Percentiles rank a stretch among this genome's conserved stretches.
Conservation (phyloP, 495 filamentous ascomycete species). For the Daldinia loculata region DNA sequence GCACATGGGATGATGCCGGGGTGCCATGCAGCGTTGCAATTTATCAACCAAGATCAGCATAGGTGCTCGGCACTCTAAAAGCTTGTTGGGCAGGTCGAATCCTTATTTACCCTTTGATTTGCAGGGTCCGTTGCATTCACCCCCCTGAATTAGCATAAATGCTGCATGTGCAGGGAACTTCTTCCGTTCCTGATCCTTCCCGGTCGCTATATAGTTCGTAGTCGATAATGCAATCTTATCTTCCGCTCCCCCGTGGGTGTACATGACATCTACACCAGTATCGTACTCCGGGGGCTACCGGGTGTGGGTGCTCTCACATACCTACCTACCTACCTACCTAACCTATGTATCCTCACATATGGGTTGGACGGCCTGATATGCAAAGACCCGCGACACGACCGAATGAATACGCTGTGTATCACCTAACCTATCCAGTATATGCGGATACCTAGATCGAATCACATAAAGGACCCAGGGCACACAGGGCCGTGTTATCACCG, state of each 20-base stretch:
- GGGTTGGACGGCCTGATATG: slow-evolving; percentile 12
- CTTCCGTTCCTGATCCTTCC: slow-evolving; percentile 36
- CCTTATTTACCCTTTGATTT: slow-evolving; percentile 23
- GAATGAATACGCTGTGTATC: slow-evolving; percentile 22
- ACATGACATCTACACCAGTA: background rate
- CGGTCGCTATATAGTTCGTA: background rate
- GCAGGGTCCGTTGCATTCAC: slow-evolving; percentile 40
- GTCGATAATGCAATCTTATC: slow-evolving; percentile 28
- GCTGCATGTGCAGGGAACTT: slow-evolving; percentile 29
- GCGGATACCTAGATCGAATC: slow-evolving; percentile 14
- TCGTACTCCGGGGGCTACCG: background rate
- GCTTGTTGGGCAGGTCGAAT: slow-evolving; percentile 19
- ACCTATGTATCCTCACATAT: slow-evolving; percentile 8
- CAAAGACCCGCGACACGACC: slow-evolving; percentile 26
- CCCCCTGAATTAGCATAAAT: slow-evolving; percentile 44
- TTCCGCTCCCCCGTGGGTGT: slow-evolving; percentile 22
- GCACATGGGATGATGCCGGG: background rate
- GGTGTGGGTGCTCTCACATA: background rate
- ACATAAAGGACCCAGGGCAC: background rate
- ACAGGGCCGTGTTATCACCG: background rate
- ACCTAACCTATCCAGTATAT: slow-evolving; percentile 15
- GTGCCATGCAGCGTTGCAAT: slow-evolving; percentile 26
- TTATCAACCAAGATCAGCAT: slow-evolving; percentile 31
- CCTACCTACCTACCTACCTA: too few species aligned
- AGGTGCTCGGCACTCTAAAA: slow-evolving; percentile 30